These are phyloP conservation scores for Rhodotorula glutinis DNA, from an alignment of 1,284 basidiomycete species.

Conservation along the genomic window DNA sequence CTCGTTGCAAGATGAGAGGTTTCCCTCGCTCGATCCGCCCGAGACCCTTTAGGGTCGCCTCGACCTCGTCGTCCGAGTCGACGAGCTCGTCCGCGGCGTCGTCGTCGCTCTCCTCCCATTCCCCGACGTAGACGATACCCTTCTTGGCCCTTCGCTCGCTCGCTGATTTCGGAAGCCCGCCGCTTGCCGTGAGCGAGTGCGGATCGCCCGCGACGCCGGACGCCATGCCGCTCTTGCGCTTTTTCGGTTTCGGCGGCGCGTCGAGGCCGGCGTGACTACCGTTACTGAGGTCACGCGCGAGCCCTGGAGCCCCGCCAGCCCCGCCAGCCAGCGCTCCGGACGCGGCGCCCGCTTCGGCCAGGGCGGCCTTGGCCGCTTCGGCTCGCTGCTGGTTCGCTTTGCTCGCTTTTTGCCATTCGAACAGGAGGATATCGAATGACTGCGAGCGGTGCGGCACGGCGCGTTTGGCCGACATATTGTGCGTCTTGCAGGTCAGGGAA, in stretches of 20 bases:
- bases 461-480: constrained; percentile 95
- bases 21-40: constrained; percentile 2
- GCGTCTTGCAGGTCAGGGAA: constrained; percentile 95
- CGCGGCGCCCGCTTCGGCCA: constrained; percentile 13
- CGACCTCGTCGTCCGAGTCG: constrained; percentile 40
- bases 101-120: constrained; percentile 29
- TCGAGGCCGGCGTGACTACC: neutral
- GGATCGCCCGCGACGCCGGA: neutral
- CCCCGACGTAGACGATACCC: constrained; percentile 24
- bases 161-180: neutral
- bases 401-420: constrained; percentile 88
- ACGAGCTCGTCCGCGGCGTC: constrained; percentile 27
- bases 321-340: constrained; percentile 1
- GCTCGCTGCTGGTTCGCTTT: constrained; percentile 63
- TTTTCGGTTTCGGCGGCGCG: constrained; percentile 17
- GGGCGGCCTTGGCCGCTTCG: constrained; percentile 57
- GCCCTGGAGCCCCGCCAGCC: constrained; percentile 1
- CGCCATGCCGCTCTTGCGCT: constrained; percentile 9
- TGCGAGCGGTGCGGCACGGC: constrained; percentile 82
- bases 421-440: constrained; percentile 77
- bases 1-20: constrained; percentile 17
- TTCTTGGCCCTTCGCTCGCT: constrained; percentile 19
- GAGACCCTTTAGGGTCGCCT: constrained; percentile 24
- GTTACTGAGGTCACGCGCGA: neutral
- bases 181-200: no score